Evolutionary conservation across 345 rosid genomes (phyloP).

Genomic region (Brassica napus): Da-Ae NC_063442.1:28010501-28011000

Average conservation of each 20-base stretch:
- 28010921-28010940: slow-evolving; percentile 9
- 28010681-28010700: neutral
- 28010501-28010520: neutral
- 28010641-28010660: neutral
- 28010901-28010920: slow-evolving; percentile 36
- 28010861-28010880: neutral
- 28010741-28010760: neutral
- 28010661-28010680: neutral
- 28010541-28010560: neutral
- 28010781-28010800: neutral
- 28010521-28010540: neutral
- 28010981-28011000: slow-evolving; percentile 64
- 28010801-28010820: neutral
- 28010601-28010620: no score
- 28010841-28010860: neutral
- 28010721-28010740: neutral
- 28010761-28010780: neutral
- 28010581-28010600: neutral
- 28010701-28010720: no score
- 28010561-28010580: neutral
- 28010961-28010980: slow-evolving; percentile 67
- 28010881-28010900: slow-evolving; percentile 21
- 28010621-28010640: slow-evolving; percentile 1
- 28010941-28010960: slow-evolving; percentile 68
- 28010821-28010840: neutral